A percentile compares a stretch with the other conserved stretches of the same genome.
Evolutionary conservation across 164 flowering plant species (phyloP).

Genomic region (Nelumbo lutea): DNA sequence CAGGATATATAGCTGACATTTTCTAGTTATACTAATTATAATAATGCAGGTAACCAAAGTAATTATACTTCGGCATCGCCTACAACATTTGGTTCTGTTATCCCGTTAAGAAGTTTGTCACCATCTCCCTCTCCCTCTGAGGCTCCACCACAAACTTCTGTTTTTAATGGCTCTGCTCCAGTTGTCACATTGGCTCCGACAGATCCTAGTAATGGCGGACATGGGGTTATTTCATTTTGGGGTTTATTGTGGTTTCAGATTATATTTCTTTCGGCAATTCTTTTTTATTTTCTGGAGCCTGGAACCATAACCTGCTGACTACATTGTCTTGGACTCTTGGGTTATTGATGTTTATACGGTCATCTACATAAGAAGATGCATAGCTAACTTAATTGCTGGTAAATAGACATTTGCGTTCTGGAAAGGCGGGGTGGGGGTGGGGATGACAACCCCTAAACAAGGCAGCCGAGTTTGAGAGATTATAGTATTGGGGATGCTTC

Average conservation of each 20-base stretch:
- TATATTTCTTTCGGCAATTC: background rate
- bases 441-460: too few species aligned
- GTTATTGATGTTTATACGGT: too few species aligned
- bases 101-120: conserved; percentile 1
- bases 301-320: too few species aligned
- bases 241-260: background rate
- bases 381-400: too few species aligned
- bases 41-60: conserved; percentile 12
- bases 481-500: too few species aligned
- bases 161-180: background rate
- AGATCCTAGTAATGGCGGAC: background rate
- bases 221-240: background rate
- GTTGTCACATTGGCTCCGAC: background rate
- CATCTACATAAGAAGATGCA: too few species aligned
- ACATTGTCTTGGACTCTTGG: too few species aligned
- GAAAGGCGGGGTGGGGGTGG: too few species aligned
- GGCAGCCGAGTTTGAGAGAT: too few species aligned
- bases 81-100: background rate
- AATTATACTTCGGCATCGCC: background rate
- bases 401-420: too few species aligned
- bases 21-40: background rate
- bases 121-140: conserved; percentile 6
- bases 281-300: background rate
- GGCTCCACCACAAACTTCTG: conserved; percentile 2
- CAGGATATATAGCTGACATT: background rate